Conservation (phyloP, 257 asterid genomes). For the Coffea canephora region DNA sequence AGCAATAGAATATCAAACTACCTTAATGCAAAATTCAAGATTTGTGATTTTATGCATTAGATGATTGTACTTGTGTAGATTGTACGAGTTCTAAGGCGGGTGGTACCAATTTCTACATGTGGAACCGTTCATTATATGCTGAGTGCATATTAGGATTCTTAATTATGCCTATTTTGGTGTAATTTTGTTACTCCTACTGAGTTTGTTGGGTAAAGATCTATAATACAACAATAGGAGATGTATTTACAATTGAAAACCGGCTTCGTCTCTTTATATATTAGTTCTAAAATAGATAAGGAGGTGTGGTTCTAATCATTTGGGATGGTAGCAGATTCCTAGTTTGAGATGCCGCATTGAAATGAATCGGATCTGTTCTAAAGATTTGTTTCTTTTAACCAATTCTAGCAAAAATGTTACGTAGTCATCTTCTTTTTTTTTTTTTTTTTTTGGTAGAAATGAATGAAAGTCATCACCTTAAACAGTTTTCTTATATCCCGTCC, state of each 20-base stretch:
- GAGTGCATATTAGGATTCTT: neutral
- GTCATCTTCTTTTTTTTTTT: no score
- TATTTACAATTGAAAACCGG: neutral
- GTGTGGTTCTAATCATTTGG: constrained; percentile 20
- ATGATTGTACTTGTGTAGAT: neutral
- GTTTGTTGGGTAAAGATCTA: constrained; percentile 9
- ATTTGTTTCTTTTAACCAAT: neutral
- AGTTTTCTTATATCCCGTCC: neutral
- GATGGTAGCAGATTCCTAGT: constrained; percentile 1
- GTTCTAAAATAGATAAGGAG: neutral
- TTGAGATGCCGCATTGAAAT: constrained; percentile 3
- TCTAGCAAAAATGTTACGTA: neutral
- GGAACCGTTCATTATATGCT: no score
- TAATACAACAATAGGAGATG: neutral
- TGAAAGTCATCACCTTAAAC: neutral
- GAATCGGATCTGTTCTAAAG: neutral
- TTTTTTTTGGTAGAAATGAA: no score
- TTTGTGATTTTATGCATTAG: neutral
- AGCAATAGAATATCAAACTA: no score
- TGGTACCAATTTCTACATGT: neutral
- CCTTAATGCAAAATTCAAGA: neutral
- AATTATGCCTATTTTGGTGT: neutral
- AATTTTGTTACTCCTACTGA: neutral
- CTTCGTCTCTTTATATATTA: neutral
- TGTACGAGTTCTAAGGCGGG: neutral